Evolutionary conservation across 495 filamentous ascomycete species (phyloP).

Genomic region (Aspergillus biplanus): DNA sequence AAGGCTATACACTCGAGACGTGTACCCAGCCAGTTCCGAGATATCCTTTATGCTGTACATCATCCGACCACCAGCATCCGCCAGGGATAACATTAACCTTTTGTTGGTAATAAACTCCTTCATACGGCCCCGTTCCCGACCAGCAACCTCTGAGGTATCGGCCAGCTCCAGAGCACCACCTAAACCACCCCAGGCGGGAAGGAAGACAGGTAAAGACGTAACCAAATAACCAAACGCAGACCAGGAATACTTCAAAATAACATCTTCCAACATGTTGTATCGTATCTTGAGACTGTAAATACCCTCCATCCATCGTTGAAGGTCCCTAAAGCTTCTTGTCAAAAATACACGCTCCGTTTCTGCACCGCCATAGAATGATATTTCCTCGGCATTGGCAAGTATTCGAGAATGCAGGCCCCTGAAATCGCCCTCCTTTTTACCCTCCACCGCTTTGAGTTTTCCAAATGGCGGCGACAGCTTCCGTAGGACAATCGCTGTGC

Average conservation of each 20-base stretch:
- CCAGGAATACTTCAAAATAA: conserved; percentile 98
- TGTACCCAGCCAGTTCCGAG: conserved; percentile 94
- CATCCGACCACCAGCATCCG: conserved; percentile 95
- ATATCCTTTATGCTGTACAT: conserved; percentile 99
- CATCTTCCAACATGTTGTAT: conserved; percentile 99
- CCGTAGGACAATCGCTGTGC: conserved; percentile 85
- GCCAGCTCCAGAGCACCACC: conserved; percentile 70
- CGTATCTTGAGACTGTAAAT: conserved; percentile 95
- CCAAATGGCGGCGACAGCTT: conserved; percentile 92
- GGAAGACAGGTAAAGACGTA: conserved; percentile 89
- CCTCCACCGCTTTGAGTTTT: conserved; percentile 93
- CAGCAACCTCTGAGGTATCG: conserved; percentile 42
- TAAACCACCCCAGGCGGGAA: conserved; percentile 90
- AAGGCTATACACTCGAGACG: conserved; percentile 91
- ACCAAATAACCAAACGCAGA: conserved; percentile 95
- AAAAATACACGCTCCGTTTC: conserved; percentile 91
- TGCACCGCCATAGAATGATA: conserved; percentile 97
- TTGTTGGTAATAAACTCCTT: conserved; percentile 99
- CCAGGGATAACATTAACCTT: conserved; percentile 94
- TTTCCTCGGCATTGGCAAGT: conserved; percentile 96
- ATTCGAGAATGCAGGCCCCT: conserved; percentile 85
- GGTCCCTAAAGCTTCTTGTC: conserved; percentile 83
- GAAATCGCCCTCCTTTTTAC: conserved; percentile 91
- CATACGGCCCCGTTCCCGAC: conserved; percentile 83
- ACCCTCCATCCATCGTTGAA: conserved; percentile 93